Base-by-base conservation (phyloP, 805 yeast species). In the Candida morakotiae region DNA sequence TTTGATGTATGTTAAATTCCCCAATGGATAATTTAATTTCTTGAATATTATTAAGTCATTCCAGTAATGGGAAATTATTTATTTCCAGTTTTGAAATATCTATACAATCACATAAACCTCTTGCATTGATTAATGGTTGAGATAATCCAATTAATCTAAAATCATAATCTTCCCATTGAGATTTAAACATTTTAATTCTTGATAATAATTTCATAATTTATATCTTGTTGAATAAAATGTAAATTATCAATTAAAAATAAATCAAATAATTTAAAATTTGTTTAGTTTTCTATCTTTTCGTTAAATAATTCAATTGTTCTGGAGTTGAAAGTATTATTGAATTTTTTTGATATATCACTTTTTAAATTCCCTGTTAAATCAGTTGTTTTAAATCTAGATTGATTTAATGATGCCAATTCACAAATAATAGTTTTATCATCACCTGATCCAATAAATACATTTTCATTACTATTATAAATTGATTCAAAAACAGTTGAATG, bases 201-300 rank as follows among this genome's bases (percentile, higher is more conserved):
- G 93, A 69, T 4, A 91, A 59, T 2, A 79, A 70, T 66, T 55
- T 93, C 99, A 52, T 88, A 88, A 1, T 62, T 53, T 2, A 77
- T 59, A 0, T 83, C 82, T 46, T 60, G 59, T 1, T 88, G 87
- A 14, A 89, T 56, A 22, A 59, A 49, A 47, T 91, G 96, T 13
- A 76, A 60, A 51, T 87, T 87, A 55, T 87, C 96, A 26, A 77
- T 78, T 35, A 93, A 73, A 2, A 87, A 51, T 22, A 87, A 55
- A 31, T 79, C 87, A 21, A 91, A 75, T 0, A 75, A 54, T 42
- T 82, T 87, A 4, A 91, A 66, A 2, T 78, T 78, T 45, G 75
- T 78, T 94, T 69, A 45, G 80, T 83, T 47, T 81, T 81, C 98
- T 98, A 89, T 32, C 88, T 69, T 43, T 91, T 74, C 0, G 95